A percentile compares a stretch with the other conserved stretches of the same genome.
These are phyloP conservation scores for Bolboschoenoplectus hybrid DNA, from an alignment of 202 grass and related monocot genomes.

Conservation along the genomic window DNA sequence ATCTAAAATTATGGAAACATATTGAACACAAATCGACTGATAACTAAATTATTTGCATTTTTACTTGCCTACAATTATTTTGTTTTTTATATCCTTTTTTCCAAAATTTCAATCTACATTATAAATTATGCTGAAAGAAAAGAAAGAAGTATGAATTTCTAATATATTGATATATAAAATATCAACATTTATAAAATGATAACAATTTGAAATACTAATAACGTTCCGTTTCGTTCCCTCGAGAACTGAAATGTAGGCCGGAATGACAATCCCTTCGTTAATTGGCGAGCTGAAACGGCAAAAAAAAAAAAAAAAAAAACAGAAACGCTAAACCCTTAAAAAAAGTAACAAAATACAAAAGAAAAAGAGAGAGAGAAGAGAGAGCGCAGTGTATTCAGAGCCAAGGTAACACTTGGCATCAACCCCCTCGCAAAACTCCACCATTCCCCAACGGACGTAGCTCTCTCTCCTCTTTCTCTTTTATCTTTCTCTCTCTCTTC, in stretches of 20 bases:
- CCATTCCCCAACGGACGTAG: constrained; percentile 44
- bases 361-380: neutral
- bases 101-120: neutral
- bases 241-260: neutral
- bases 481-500: neutral
- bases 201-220: neutral
- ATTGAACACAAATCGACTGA: neutral
- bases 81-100: neutral
- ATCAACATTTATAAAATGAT: neutral
- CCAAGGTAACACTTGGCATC: constrained; percentile 53
- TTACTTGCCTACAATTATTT: neutral
- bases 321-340: neutral
- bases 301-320: neutral
- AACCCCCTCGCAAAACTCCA: constrained; percentile 50
- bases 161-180: too few relatives aligned
- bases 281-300: neutral
- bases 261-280: neutral
- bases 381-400: constrained; percentile 54
- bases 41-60: neutral
- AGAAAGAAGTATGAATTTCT: too few relatives aligned
- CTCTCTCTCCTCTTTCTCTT: constrained; percentile 18
- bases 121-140: neutral
- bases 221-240: neutral
- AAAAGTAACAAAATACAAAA: neutral
- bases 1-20: neutral